These are phyloP conservation scores for Lobosporangium transversale DNA, from an alignment of 192 early-diverging fungal genomes.

Conservation along the genomic window DNA sequence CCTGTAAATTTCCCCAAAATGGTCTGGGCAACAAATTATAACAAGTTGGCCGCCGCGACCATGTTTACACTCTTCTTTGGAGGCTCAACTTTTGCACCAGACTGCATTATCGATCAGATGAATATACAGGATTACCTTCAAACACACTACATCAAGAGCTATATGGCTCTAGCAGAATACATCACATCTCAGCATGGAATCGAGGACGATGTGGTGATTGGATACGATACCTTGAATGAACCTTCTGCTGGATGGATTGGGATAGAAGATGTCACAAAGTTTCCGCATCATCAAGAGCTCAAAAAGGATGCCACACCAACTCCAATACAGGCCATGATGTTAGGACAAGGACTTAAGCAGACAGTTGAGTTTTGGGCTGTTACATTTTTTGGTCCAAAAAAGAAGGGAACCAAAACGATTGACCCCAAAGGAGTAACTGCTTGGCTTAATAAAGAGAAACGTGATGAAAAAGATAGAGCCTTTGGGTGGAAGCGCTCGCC, in stretches of 20 bases:
- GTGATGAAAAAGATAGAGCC: slow-evolving; percentile 44
- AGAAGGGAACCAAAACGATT: slow-evolving; percentile 42
- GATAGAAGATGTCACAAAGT: slow-evolving; percentile 53
- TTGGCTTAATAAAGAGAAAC: slow-evolving; percentile 52
- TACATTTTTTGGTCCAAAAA: slow-evolving; percentile 60
- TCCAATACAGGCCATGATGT: slow-evolving; percentile 59
- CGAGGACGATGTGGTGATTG: slow-evolving; percentile 59
- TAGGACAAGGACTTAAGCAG: slow-evolving; percentile 57
- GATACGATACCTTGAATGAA: slow-evolving; percentile 69
- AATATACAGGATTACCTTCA: slow-evolving; percentile 71
- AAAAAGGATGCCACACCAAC: slow-evolving; percentile 65
- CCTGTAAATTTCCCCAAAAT: slow-evolving; percentile 63
- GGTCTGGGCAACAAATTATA: slow-evolving; percentile 71
- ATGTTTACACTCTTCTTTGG: slow-evolving; percentile 69
- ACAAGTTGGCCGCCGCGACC: slow-evolving; percentile 62
- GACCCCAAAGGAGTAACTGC: slow-evolving; percentile 57
- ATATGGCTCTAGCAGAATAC: slow-evolving; percentile 52
- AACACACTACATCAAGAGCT: slow-evolving; percentile 59
- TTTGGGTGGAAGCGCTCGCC: slow-evolving; percentile 59
- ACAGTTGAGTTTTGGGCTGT: slow-evolving; percentile 62
- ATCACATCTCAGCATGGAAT: slow-evolving; percentile 53
- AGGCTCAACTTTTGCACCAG: slow-evolving; percentile 58
- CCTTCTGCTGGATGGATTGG: slow-evolving; percentile 63
- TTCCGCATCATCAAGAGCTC: slow-evolving; percentile 55
- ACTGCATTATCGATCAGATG: slow-evolving; percentile 58